A percentile compares a stretch with the other conserved stretches of the same genome.
Conservation (phyloP, 305 asterid species). For the Andrographis paniculata region DNA sequence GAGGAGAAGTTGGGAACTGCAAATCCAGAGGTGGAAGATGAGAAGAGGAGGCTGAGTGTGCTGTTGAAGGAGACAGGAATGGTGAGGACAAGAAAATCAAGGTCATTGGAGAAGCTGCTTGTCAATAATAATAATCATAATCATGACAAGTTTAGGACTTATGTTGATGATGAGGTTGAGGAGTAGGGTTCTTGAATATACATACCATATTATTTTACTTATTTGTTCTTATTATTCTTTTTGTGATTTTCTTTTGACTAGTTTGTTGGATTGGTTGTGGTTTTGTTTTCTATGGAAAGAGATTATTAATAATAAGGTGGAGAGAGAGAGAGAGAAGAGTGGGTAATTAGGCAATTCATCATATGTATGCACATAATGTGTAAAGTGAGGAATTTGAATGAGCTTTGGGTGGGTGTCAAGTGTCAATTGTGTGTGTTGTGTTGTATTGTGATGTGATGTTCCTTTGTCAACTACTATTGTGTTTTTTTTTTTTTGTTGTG, state of each 20-base stretch:
- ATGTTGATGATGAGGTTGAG: conserved; percentile 25
- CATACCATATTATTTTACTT: neutral
- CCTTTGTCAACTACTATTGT: neutral
- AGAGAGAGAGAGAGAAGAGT: neutral
- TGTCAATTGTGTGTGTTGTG: too few species aligned
- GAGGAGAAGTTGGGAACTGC: conserved; percentile 94
- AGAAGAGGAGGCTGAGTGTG: conserved; percentile 51
- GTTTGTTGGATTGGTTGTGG: conserved; percentile 11
- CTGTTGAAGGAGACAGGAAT: conserved; percentile 63
- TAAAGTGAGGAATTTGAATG: too few species aligned
- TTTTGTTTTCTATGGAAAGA: conserved; percentile 12
- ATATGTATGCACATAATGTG: neutral
- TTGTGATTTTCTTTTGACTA: conserved; percentile 5
- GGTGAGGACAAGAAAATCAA: conserved; percentile 51
- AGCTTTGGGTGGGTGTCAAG: too few species aligned
- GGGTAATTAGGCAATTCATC: conserved; percentile 15
- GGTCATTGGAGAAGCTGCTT: conserved; percentile 59
- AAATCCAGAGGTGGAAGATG: conserved; percentile 79
- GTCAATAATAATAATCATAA: conserved; percentile 34
- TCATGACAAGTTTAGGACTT: conserved; percentile 21
- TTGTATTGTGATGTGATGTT: neutral
- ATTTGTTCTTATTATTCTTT: neutral
- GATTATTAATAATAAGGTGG: conserved; percentile 3
- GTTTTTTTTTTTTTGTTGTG: conserved; percentile 5
- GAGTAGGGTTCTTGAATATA: neutral